Evolutionary conservation across 1,284 basidiomycete species (phyloP).

Genomic region (Rhodotorula sp.): DNA sequence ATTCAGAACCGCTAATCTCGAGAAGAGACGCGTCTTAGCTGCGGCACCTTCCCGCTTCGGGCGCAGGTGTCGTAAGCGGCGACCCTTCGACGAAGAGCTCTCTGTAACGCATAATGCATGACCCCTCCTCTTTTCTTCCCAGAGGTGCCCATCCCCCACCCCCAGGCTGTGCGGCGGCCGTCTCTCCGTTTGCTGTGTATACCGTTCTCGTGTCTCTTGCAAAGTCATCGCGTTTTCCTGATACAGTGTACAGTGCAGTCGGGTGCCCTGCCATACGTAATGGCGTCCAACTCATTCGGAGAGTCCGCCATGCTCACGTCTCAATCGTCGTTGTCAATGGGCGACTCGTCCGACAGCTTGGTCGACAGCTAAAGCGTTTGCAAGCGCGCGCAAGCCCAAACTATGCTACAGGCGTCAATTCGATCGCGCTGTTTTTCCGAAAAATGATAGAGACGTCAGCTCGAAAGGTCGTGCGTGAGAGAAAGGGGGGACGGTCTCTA

Average conservation of each 20-base stretch:
- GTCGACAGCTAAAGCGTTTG: neutral
- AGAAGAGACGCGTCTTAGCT: neutral
- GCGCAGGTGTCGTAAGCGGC: neutral
- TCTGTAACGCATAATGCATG: neutral
- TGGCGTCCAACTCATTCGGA: too few species aligned
- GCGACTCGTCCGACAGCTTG: neutral
- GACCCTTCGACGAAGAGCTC: slow-evolving; percentile 7
- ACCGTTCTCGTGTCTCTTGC: too few species aligned
- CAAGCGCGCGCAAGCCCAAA: neutral
- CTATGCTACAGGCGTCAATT: slow-evolving; percentile 10
- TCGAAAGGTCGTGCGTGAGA: too few species aligned
- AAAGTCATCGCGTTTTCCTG: too few species aligned
- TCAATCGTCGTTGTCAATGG: too few species aligned
- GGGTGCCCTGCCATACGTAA: too few species aligned
- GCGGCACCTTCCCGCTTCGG: slow-evolving; percentile 4
- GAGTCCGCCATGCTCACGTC: too few species aligned
- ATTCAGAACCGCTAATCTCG: slow-evolving; percentile 27
- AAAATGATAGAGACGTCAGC: neutral
- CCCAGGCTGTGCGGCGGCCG: neutral
- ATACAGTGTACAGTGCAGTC: too few species aligned
- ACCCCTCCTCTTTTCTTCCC: neutral
- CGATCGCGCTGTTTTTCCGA: slow-evolving; percentile 17
- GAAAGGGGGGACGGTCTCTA: too few species aligned
- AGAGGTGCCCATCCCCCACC: neutral
- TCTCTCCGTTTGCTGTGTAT: neutral